phyloP scores from a whole-genome alignment of 2,329 filamentous ascomycete species.

The Microdochium bolleyi region DNA sequence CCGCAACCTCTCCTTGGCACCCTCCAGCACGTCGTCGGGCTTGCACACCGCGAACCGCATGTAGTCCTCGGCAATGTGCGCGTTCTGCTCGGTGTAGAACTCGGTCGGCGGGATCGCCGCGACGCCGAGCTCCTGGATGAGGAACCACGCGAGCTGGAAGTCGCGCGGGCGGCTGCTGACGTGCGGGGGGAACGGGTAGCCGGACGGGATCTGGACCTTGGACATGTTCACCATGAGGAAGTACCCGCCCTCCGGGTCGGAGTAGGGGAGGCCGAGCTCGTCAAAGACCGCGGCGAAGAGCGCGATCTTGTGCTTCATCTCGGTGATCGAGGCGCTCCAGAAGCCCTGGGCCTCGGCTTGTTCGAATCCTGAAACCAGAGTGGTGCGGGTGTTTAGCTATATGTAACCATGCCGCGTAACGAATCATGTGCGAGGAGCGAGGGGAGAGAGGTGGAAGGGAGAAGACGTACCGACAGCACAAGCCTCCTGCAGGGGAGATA shows the following conservation, averaged over 20 bases:
- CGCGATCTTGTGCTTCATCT: slow-evolving; percentile 87
- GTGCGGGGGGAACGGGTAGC: slow-evolving; percentile 84
- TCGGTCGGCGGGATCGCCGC: slow-evolving; percentile 95
- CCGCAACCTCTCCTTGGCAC: slow-evolving; percentile 67
- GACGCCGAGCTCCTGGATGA: slow-evolving; percentile 93
- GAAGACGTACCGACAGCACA: slow-evolving; percentile 60
- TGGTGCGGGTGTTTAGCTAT: neutral
- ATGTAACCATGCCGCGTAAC: no score
- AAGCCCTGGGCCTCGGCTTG: slow-evolving; percentile 78
- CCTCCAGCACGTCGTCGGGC: slow-evolving; percentile 75
- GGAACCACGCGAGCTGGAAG: slow-evolving; percentile 92
- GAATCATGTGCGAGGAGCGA: no score
- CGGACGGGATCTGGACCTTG: slow-evolving; percentile 74
- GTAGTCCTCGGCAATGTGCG: slow-evolving; percentile 84
- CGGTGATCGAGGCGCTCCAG: slow-evolving; percentile 74
- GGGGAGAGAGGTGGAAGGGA: neutral
- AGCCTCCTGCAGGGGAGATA: slow-evolving; percentile 90
- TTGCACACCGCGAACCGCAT: slow-evolving; percentile 96
- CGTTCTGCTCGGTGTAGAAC: slow-evolving; percentile 84
- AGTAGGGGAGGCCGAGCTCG: slow-evolving; percentile 72
- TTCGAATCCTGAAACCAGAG: slow-evolving; percentile 61
- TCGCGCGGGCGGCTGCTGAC: slow-evolving; percentile 81
- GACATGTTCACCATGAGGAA: slow-evolving; percentile 93
- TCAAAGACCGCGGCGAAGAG: slow-evolving; percentile 77
- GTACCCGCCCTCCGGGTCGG: slow-evolving; percentile 92